Base-by-base conservation (phyloP, 2,329 filamentous ascomycete species). In the Scytalidium lignicola region DNA sequence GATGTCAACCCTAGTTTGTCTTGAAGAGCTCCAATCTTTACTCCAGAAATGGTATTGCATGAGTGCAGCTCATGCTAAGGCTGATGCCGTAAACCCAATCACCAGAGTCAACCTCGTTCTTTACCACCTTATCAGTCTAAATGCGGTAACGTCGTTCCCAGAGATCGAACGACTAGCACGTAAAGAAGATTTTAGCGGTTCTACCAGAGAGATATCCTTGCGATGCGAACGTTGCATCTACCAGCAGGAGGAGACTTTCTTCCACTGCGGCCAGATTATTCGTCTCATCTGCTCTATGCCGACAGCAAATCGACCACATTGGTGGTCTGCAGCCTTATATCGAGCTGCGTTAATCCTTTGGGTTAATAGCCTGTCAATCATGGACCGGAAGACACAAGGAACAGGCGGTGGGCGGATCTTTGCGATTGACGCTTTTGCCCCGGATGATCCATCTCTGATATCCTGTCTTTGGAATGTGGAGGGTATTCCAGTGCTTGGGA, bases 311-410 rank as follows among this genome's bases (percentile, higher is more conserved):
- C 76, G 82, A 19, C 85, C 85, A 5, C 78, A 75, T 32, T 89
- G 85, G 85, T 88, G 84, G 84, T 71, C 81, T n/a, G 78, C 75
- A 1, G 84, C 83, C 2, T 70, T 88, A 39, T 88, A 88, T 62
- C 80, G 85, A n/a, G 83, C 76, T 2, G 75, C 75, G 3, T 68
- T 86, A 49, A 75, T 83, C 39, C 68, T 85, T 2, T 86, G 82
- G 82, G 72, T 76, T 2, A 79, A 85, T 56, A 79, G 80, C 56
- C 65, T 85, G 48, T 71, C 70, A 5, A 72, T 74, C 50, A 70
- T 76, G 51, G 74, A 81, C 50, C 60, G 55, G 21, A 64, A 47
- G 20, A 50, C 51, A 40, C 59, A 49, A 23, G 50, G 44, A 60
- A 55, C 64, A 63, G 55, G 58, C 51, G 56, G 62, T 68, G 57